Conservation (phyloP, 129 eudicot genomes). For the Helichrysum umbraculigerum region DNA sequence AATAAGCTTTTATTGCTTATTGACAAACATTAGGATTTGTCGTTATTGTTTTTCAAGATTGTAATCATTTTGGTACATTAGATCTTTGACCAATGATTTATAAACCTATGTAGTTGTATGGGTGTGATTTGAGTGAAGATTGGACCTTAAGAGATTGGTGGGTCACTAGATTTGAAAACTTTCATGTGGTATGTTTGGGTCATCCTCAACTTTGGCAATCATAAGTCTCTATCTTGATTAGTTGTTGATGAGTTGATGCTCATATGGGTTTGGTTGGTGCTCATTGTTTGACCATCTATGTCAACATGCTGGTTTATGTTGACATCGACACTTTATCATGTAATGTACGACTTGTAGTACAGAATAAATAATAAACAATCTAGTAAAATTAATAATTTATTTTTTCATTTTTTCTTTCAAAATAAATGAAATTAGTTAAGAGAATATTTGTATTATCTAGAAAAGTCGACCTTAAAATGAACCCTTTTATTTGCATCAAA, state of each 20-base stretch:
- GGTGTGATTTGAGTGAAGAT: slow-evolving; percentile 26
- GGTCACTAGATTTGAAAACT: slow-evolving; percentile 36
- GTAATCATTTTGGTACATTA: neutral
- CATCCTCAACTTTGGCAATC: slow-evolving; percentile 36
- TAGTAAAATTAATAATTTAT: no score
- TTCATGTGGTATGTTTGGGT: slow-evolving; percentile 45
- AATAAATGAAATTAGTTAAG: no score
- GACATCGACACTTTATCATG: slow-evolving; percentile 24
- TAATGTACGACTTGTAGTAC: slow-evolving; percentile 19
- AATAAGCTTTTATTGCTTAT: no score
- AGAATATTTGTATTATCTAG: neutral
- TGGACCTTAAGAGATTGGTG: slow-evolving; percentile 33
- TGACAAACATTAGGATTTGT: no score
- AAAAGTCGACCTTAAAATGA: neutral
- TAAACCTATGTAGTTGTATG: slow-evolving; percentile 14
- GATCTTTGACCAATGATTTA: slow-evolving; percentile 14
- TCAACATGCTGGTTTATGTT: slow-evolving; percentile 33
- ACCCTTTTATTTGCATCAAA: neutral
- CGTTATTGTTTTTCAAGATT: no score
- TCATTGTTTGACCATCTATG: slow-evolving; percentile 45
- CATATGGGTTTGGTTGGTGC: slow-evolving; percentile 41
- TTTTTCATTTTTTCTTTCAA: no score
- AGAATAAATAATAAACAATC: no score
- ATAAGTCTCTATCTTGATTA: slow-evolving; percentile 36
- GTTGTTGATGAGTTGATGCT: slow-evolving; percentile 31